Base-by-base conservation (phyloP, 2,329 filamentous ascomycete species). In the Diaporthe batatas region DNA sequence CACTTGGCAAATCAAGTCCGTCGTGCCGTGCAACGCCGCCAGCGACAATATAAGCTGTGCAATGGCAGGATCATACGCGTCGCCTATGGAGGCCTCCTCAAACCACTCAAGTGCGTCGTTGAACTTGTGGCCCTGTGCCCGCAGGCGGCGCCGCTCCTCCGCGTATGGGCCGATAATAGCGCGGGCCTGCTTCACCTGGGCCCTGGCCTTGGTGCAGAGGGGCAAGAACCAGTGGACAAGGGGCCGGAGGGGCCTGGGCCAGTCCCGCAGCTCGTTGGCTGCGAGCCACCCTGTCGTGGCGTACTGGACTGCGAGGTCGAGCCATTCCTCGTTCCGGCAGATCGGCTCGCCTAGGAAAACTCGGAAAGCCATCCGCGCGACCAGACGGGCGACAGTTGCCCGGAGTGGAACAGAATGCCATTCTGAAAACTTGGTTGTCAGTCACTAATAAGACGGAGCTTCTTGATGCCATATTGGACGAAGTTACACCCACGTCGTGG, bases 321-420 rank as follows among this genome's bases (percentile, higher is more conserved):
- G 80, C 86, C 86, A 89, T 51, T 81, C 78, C 34, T 82, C 77
- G 75, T 88, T 81, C 10, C 84, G 84, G 77, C 84, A 86, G 18
- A 87, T 75, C 6, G 80, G 78, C 5, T 78, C 75, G 6, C 86
- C 86, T 1, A 88, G 77, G 73, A 88, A 88, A 2, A 87, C 82
- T 4, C 85, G 81, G 1, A 86, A 85, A 0, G 87, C 87, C 14
- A 88, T 75, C 7, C 86, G 84, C 14, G 86, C 84, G 10, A 90
- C 82, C 10, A 86, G 76, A 23, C 81, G 78, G 2, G 86, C 82
- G 23, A 86, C 39, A n/a, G 44, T 42, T 2, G 36, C 29, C 3
- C 44, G 54, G 3, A 57, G 34, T 23, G 39, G 59, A 29, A 65
- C 36, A 3, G 59, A 58, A 18, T 64, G 55, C 68, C 68, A 71